These are phyloP conservation scores for Colletotrichum theobromicola DNA, from an alignment of 2,329 filamentous ascomycete species.

Conservation along the genomic window DNA sequence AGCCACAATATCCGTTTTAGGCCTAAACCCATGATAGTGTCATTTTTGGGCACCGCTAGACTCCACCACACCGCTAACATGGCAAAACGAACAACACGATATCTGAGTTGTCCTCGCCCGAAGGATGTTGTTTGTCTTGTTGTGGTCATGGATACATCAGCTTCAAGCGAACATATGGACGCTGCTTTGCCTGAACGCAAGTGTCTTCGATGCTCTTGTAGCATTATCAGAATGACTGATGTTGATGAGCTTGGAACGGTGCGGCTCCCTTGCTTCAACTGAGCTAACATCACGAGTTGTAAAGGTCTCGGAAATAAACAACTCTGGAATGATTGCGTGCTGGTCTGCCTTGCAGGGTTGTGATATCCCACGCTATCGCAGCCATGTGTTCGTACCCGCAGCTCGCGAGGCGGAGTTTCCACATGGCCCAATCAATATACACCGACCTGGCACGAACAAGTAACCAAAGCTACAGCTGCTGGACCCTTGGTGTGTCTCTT, in stretches of 20 bases:
- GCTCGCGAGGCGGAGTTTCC: slow-evolving; percentile 5
- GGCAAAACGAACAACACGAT: background rate
- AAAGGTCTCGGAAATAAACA: background rate
- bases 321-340: background rate
- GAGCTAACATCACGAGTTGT: background rate
- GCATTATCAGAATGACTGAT: background rate
- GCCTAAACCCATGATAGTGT: slow-evolving; percentile 17
- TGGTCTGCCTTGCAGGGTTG: slow-evolving; percentile 12
- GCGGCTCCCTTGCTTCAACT: background rate
- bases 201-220: background rate
- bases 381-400: slow-evolving; percentile 1
- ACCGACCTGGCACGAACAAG: background rate
- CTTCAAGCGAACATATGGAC: background rate
- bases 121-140: background rate
- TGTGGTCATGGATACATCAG: background rate
- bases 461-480: background rate
- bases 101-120: background rate
- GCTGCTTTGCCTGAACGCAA: background rate
- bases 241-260: background rate
- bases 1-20: slow-evolving; percentile 18
- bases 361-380: background rate
- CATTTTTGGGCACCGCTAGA: slow-evolving; percentile 7
- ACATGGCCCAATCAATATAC: background rate
- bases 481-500: background rate
- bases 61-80: slow-evolving; percentile 17